phyloP scores from a whole-genome alignment of 2,329 filamentous ascomycete genomes.

The Calonectria pteridis region DNA sequence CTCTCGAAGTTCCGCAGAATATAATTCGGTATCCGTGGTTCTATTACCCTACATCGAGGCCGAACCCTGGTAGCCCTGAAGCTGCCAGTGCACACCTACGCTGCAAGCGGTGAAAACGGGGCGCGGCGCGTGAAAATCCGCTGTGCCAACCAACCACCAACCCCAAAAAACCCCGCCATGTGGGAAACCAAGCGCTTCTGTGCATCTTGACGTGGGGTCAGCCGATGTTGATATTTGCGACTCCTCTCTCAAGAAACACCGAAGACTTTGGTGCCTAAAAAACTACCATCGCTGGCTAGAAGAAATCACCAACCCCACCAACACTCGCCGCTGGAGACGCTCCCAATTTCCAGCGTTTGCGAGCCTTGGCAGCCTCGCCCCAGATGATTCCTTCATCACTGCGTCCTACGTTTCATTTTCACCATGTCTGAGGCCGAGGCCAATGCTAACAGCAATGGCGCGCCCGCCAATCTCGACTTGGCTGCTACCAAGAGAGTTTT shows the following conservation, averaged over 20 bases:
- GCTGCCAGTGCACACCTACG: neutral
- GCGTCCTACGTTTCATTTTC: conserved; percentile 39
- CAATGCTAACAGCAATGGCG: conserved; percentile 63
- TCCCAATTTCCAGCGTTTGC: conserved; percentile 26
- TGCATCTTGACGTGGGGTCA: conserved; percentile 30
- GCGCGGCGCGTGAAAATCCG: neutral
- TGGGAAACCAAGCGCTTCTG: neutral
- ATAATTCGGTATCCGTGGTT: neutral
- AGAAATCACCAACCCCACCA: conserved; percentile 8
- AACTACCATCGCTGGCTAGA: conserved; percentile 9
- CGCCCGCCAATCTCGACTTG: conserved; percentile 61
- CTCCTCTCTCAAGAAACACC: conserved; percentile 28
- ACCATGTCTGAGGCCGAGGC: conserved; percentile 52
- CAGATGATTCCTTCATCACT: conserved; percentile 49
- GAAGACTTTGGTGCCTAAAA: conserved; percentile 27
- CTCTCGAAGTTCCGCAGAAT: neutral
- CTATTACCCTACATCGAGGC: neutral
- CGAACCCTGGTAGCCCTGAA: conserved; percentile 8
- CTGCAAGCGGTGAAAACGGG: conserved; percentile 23
- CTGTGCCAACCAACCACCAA: conserved; percentile 16
- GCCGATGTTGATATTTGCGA: conserved; percentile 37
- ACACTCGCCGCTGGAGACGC: conserved; percentile 7
- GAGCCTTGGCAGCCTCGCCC: conserved; percentile 50
- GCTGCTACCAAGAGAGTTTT: conserved; percentile 63
- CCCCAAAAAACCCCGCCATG: conserved; percentile 18